phyloP scores from a whole-genome alignment of 176 grass and related monocot genomes.

The Poa annua region DNA sequence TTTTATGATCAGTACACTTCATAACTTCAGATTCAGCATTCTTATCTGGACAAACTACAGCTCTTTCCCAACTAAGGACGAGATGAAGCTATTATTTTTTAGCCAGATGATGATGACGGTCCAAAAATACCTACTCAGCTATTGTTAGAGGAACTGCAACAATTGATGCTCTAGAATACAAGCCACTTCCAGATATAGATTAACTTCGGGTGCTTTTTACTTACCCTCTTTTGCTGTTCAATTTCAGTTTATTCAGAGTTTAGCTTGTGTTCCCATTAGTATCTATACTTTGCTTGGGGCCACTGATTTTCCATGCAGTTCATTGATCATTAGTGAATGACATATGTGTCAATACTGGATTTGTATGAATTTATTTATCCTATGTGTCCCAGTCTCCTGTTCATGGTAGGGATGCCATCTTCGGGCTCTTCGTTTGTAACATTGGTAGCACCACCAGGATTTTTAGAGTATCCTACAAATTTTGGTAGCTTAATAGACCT shows the following conservation, averaged over 20 bases:
- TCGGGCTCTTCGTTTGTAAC: neutral
- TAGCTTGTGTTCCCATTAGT: neutral
- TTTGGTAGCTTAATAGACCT: conserved; percentile 2
- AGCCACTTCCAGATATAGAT: conserved; percentile 82
- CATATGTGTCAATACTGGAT: neutral
- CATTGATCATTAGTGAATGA: neutral
- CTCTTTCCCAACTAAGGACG: conserved; percentile 50
- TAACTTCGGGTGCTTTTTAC: conserved; percentile 82
- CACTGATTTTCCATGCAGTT: conserved; percentile 8
- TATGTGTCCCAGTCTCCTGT: neutral
- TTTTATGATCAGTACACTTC: too few relatives aligned
- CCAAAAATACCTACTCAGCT: conserved; percentile 71
- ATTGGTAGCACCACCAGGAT: neutral
- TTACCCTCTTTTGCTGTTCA: neutral
- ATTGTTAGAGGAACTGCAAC: conserved; percentile 64
- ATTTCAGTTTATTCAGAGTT: conserved; percentile 11
- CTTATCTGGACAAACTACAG: too few relatives aligned
- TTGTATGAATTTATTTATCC: conserved; percentile 25
- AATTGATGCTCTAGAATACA: conserved; percentile 73
- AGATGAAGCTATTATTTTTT: conserved; percentile 48
- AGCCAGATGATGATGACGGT: conserved; percentile 59
- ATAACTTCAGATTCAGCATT: too few relatives aligned
- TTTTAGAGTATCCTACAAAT: neutral
- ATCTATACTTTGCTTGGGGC: conserved; percentile 28
- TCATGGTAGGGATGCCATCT: neutral